phyloP scores from a whole-genome alignment of 257 asterid genomes.

The Scutellaria barbata region DNA sequence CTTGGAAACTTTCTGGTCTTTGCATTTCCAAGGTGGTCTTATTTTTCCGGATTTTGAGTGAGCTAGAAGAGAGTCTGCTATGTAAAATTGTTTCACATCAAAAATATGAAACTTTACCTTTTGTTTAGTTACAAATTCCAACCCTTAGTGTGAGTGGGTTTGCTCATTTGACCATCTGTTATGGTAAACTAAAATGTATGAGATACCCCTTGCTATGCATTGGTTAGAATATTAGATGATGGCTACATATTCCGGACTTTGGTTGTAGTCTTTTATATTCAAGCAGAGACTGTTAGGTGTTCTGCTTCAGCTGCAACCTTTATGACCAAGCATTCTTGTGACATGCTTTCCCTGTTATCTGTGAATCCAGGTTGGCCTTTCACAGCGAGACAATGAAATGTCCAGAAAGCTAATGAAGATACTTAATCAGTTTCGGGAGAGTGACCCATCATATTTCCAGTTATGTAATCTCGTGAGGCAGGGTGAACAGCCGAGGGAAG shows the following conservation, averaged over 20 bases:
- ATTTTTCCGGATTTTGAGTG: neutral
- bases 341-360: slow-evolving; percentile 31
- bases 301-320: neutral
- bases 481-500: slow-evolving; percentile 86
- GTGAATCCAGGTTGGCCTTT: slow-evolving; percentile 59
- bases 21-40: neutral
- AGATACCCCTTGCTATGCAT: slow-evolving; percentile 10
- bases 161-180: slow-evolving; percentile 16
- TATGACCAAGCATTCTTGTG: slow-evolving; percentile 25
- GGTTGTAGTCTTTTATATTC: slow-evolving; percentile 14
- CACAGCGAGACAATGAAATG: slow-evolving; percentile 55
- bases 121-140: neutral
- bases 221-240: neutral
- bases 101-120: slow-evolving; percentile 10
- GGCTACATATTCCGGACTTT: slow-evolving; percentile 14
- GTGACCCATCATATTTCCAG: slow-evolving; percentile 67
- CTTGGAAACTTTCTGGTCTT: neutral
- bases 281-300: slow-evolving; percentile 8
- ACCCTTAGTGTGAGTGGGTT: slow-evolving; percentile 23
- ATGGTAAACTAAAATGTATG: neutral
- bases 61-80: neutral
- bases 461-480: slow-evolving; percentile 76
- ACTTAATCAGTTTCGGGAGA: slow-evolving; percentile 57
- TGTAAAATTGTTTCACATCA: neutral
- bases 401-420: slow-evolving; percentile 64